These are phyloP conservation scores for Sclerotinia borealis DNA, from an alignment of 2,329 filamentous ascomycete genomes.

Conservation along the genomic window DNA sequence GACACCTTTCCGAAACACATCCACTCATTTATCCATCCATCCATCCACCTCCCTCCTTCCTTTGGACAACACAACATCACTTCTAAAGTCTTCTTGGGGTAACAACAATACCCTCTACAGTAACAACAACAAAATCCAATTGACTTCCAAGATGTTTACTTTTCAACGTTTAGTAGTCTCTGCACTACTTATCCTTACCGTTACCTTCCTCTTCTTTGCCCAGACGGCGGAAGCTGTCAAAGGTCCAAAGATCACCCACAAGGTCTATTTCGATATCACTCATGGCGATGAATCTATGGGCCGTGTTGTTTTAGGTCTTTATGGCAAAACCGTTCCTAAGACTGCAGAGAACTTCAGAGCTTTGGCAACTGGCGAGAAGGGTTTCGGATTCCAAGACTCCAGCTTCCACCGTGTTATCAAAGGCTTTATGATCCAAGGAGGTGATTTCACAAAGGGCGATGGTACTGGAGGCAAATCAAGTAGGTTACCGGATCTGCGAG, in stretches of 20 bases:
- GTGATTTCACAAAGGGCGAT: constrained; percentile 79
- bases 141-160: constrained; percentile 60
- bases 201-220: constrained; percentile 69
- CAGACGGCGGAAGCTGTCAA: constrained; percentile 69
- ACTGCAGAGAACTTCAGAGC: constrained; percentile 69
- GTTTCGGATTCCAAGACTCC: constrained; percentile 75
- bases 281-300: constrained; percentile 70
- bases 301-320: constrained; percentile 74
- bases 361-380: constrained; percentile 79
- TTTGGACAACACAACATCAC: not conserved
- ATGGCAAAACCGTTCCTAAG: constrained; percentile 81
- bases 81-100: no score
- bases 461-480: constrained; percentile 82
- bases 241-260: constrained; percentile 92
- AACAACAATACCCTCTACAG: no score
- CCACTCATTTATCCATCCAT: not conserved
- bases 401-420: constrained; percentile 88
- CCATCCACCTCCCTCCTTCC: not conserved
- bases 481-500: constrained; percentile 37
- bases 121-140: constrained; percentile 21
- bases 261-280: constrained; percentile 83
- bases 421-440: constrained; percentile 87
- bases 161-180: constrained; percentile 65
- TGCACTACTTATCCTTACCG: constrained; percentile 68
- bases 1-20: constrained; percentile 30